These are phyloP conservation scores for Mycena citricolor DNA, from an alignment of 1,284 basidiomycete genomes.

Conservation along the genomic window DNA sequence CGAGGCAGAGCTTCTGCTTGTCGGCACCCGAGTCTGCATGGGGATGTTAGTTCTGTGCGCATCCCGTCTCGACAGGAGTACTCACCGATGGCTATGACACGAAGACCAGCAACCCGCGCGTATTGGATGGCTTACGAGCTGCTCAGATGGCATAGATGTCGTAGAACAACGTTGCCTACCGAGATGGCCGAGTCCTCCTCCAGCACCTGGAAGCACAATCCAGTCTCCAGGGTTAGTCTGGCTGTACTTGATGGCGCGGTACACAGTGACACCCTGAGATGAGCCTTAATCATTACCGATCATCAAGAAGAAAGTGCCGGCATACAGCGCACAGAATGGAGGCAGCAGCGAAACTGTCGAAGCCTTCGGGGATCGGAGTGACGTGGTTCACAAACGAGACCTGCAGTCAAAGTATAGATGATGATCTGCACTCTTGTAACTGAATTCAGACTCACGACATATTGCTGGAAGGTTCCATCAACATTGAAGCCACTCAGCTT, in stretches of 20 bases:
- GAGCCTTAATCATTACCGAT: not conserved
- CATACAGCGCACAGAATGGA: conserved; percentile 80
- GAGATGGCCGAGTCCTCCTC: conserved; percentile 72
- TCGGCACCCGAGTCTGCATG: conserved; percentile 73
- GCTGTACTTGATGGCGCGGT: conserved; percentile 81
- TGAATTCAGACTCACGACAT: conserved; percentile 55
- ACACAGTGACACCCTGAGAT: conserved; percentile 71
- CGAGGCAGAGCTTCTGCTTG: conserved; percentile 68
- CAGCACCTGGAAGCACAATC: conserved; percentile 80
- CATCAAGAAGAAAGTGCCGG: conserved; percentile 4
- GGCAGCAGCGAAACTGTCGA: conserved; percentile 71
- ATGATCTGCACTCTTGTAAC: not conserved
- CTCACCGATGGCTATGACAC: conserved; percentile 70
- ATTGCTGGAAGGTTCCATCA: conserved; percentile 86
- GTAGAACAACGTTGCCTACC: too few species aligned
- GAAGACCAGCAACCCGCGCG: conserved; percentile 70
- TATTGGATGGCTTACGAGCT: conserved; percentile 81
- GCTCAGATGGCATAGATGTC: too few species aligned
- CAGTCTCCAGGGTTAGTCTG: conserved; percentile 72
- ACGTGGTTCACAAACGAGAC: conserved; percentile 69
- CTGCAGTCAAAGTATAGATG: conserved; percentile 25
- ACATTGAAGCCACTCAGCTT: conserved; percentile 72
- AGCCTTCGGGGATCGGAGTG: conserved; percentile 70
- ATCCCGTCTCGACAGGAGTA: conserved; percentile 1
- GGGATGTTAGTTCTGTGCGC: conserved; percentile 35